Conservation (phyloP, 192 early-diverging fungal genomes). For the Backusella luteola region DNA sequence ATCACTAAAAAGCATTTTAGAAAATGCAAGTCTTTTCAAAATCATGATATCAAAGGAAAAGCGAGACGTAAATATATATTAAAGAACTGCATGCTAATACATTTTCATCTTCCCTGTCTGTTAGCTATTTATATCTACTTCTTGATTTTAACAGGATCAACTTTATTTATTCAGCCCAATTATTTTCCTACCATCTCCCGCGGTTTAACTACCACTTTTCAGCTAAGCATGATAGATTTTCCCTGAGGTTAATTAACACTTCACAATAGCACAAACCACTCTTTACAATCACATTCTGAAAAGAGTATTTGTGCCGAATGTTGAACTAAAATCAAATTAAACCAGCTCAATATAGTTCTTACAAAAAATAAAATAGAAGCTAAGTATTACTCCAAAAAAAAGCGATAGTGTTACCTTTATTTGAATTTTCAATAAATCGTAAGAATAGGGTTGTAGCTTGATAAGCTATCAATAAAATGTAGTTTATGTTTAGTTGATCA, state of each 20-base stretch:
- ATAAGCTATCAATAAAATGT: not conserved
- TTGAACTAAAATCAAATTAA: not conserved
- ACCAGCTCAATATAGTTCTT: not conserved
- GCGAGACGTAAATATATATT: too few species aligned
- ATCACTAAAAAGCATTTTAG: too few species aligned
- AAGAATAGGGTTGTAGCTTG: not conserved
- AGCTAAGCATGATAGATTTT: not conserved
- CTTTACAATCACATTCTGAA: not conserved
- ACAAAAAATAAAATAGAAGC: not conserved
- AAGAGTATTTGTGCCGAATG: not conserved
- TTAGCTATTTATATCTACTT: not conserved
- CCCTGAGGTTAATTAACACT: not conserved
- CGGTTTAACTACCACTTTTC: not conserved
- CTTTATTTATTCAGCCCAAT: not conserved
- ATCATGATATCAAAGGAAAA: too few species aligned
- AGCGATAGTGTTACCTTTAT: not conserved
- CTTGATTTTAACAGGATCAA: not conserved
- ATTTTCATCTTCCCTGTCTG: too few species aligned
- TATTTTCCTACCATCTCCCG: not conserved
- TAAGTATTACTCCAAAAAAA: not conserved
- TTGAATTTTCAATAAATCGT: not conserved
- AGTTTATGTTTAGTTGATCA: not conserved
- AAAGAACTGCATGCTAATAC: too few species aligned
- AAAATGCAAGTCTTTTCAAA: too few species aligned
- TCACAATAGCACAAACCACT: not conserved